phyloP scores from a whole-genome alignment of 805 yeast genomes.

The Priceomyces carsonii region DNA sequence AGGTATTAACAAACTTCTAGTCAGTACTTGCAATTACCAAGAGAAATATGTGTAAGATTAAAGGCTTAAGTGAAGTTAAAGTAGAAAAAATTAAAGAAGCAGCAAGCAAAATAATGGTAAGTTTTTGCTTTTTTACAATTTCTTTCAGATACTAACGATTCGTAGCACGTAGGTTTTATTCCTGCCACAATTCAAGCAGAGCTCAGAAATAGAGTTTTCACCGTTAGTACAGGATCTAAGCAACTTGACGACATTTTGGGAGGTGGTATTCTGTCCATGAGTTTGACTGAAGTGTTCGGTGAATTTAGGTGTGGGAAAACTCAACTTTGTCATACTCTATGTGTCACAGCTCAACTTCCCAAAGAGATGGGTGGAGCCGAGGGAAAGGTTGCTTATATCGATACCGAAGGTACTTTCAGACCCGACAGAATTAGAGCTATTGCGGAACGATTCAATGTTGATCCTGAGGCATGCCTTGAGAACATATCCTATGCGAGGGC shows the following conservation, averaged over 20 bases:
- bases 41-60: slow-evolving; percentile 15
- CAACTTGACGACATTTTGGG: slow-evolving; percentile 18
- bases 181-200: slow-evolving; percentile 16
- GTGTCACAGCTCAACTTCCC: slow-evolving; percentile 18
- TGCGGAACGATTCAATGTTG: slow-evolving; percentile 16
- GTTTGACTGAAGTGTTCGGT: slow-evolving; percentile 19
- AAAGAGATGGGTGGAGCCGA: slow-evolving; percentile 18
- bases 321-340: slow-evolving; percentile 17
- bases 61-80: slow-evolving; percentile 16
- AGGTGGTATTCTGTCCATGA: slow-evolving; percentile 17
- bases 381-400: slow-evolving; percentile 17
- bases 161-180: slow-evolving; percentile 13
- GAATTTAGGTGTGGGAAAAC: slow-evolving; percentile 19
- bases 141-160: slow-evolving; percentile 3
- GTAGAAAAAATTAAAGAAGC: slow-evolving; percentile 18
- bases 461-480: slow-evolving; percentile 15
- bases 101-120: slow-evolving; percentile 14
- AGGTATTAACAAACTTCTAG: slow-evolving; percentile 10
- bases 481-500: slow-evolving; percentile 18
- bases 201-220: slow-evolving; percentile 11
- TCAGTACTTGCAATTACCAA: slow-evolving; percentile 15
- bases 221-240: slow-evolving; percentile 14
- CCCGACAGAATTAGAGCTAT: slow-evolving; percentile 17
- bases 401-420: slow-evolving; percentile 19
- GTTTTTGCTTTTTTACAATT: slow-evolving; percentile 1